Evolutionary conservation across 108 stramenopile genomes (phyloP).

Genomic region (Stephanodiscus minutulus): DNA sequence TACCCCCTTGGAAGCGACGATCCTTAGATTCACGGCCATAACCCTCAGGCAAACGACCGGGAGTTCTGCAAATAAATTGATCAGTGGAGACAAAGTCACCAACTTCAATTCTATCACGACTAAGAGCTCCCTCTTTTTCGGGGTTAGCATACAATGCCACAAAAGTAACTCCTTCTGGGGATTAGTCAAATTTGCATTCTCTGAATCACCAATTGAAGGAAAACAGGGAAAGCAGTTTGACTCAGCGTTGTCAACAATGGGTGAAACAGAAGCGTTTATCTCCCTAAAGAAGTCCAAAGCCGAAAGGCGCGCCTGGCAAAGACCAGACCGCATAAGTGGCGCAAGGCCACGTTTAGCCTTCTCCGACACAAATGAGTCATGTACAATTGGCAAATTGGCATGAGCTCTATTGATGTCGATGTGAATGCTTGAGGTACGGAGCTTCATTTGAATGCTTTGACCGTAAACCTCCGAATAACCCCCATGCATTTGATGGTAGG

Average conservation of each 20-base stretch:
- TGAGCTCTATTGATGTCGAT: background rate
- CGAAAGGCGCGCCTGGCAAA: too few relatives aligned
- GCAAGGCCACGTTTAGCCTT: background rate
- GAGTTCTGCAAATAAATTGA: slow-evolving; percentile 11
- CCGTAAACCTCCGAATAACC: background rate
- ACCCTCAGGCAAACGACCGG: slow-evolving; percentile 29
- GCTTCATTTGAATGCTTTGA: background rate
- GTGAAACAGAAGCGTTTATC: too few relatives aligned
- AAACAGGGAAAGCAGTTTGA: background rate
- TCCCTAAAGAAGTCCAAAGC: too few relatives aligned
- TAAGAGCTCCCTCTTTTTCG: background rate
- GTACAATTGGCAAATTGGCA: too few relatives aligned
- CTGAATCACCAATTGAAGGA: background rate
- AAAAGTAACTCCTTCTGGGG: slow-evolving; percentile 48
- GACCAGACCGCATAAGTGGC: too few relatives aligned
- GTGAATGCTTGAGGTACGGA: background rate
- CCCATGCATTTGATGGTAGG: slow-evolving; percentile 3
- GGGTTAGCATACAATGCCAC: slow-evolving; percentile 23
- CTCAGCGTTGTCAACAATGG: too few relatives aligned
- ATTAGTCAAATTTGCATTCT: slow-evolving; percentile 44
- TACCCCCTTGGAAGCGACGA: slow-evolving; percentile 16
- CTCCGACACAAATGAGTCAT: too few relatives aligned
- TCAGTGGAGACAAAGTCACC: slow-evolving; percentile 9
- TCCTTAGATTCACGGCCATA: slow-evolving; percentile 30
- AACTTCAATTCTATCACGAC: background rate